Conservation (phyloP, 208 protist species). For the Balamuthia mandrillaris region DNA sequence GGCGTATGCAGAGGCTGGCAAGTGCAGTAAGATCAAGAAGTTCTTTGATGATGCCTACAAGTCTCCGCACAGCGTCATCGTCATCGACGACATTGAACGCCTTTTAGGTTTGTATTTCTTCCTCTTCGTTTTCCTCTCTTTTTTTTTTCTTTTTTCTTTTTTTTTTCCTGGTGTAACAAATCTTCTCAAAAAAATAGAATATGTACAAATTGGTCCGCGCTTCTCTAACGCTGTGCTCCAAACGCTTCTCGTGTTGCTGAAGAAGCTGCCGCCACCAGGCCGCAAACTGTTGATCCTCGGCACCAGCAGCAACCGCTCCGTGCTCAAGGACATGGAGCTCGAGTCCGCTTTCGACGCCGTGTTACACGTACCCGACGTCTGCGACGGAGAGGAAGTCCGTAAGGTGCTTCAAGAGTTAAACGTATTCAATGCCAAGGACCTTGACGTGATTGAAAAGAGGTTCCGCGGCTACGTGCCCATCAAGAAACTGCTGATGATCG, state of each 20-base stretch:
- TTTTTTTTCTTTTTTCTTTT: slow-evolving; percentile 16
- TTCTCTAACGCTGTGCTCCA: slow-evolving; percentile 98
- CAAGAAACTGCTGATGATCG: slow-evolving; percentile 57
- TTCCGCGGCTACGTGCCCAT: slow-evolving; percentile 34
- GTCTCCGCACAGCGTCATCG: slow-evolving; percentile 89
- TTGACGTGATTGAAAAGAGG: neutral
- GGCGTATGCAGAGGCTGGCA: slow-evolving; percentile 38
- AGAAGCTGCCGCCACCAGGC: slow-evolving; percentile 83
- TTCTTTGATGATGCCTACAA: slow-evolving; percentile 98
- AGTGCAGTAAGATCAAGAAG: slow-evolving; percentile 51
- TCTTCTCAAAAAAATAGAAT: no score
- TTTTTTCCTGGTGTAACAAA: no score
- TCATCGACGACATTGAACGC: slow-evolving; percentile 97
- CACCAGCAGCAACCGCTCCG: slow-evolving; percentile 82
- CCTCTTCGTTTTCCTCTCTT: no score
- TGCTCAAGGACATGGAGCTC: slow-evolving; percentile 87
- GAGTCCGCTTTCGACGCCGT: slow-evolving; percentile 73
- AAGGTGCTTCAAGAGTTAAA: slow-evolving; percentile 24
- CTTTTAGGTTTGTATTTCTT: slow-evolving; percentile 63
- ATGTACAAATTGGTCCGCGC: slow-evolving; percentile 91
- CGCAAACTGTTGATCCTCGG: slow-evolving; percentile 90
- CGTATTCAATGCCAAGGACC: neutral
- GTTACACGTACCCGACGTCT: slow-evolving; percentile 21
- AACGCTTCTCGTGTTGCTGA: slow-evolving; percentile 90
- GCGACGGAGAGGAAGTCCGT: neutral